phyloP scores from a whole-genome alignment of 163 green algal genomes.

The Volvox carteri region DNA sequence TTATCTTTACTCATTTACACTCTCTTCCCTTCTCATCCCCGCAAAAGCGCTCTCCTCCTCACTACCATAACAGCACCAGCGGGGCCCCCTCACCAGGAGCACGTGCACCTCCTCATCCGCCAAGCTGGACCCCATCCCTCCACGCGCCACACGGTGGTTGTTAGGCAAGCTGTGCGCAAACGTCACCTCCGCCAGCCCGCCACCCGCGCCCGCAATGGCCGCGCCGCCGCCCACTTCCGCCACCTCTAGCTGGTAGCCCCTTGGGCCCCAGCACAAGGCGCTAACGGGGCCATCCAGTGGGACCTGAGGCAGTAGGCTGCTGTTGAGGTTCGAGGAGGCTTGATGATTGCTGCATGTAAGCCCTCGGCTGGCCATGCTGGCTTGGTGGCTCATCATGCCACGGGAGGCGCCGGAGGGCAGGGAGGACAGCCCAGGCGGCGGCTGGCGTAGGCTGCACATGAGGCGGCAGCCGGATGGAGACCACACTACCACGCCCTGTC shows the following conservation, averaged over 20 bases:
- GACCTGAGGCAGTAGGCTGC: constrained; percentile 5
- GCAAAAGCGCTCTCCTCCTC: no score
- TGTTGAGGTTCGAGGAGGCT: background rate
- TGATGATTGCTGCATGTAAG: background rate
- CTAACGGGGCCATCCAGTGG: constrained; percentile 46
- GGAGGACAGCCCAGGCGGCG: constrained; percentile 36
- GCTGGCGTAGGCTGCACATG: constrained; percentile 86
- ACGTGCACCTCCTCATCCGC: constrained; percentile 79
- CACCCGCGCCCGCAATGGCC: constrained; percentile 10
- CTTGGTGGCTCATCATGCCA: background rate
- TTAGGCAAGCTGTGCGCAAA: constrained; percentile 75
- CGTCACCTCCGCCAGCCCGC: constrained; percentile 67
- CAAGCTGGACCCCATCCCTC: constrained; percentile 41
- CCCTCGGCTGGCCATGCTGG: background rate
- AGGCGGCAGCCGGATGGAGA: constrained; percentile 87
- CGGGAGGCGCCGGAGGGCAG: background rate
- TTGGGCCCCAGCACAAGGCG: constrained; percentile 74
- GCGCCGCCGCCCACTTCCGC: constrained; percentile 62
- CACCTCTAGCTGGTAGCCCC: constrained; percentile 80
- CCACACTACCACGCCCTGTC: constrained; percentile 84
- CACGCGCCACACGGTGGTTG: constrained; percentile 72
- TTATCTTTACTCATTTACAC: no score
- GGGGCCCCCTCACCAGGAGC: constrained; percentile 76
- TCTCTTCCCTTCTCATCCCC: no score
- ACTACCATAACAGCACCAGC: no score